Evolutionary conservation across 345 rosid species (phyloP), one percentile per base, ranked within the genome.

Genomic region (Litchi chinensis): DNA sequence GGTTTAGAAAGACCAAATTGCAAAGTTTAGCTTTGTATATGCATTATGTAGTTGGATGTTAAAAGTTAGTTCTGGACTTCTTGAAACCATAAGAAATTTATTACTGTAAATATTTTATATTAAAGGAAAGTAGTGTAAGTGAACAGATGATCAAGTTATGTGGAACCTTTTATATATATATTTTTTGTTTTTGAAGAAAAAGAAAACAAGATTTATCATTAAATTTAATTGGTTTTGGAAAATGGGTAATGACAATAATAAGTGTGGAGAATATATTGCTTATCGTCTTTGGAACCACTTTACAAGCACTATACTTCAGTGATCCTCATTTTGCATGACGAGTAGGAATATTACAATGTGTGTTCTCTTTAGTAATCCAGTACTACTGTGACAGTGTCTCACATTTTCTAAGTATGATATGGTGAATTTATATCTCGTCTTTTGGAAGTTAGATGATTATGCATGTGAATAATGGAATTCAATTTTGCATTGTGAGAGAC

Each of bases 351-450:
- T 22, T 19, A 13, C 12, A 10, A 40, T 28, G 43, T 28, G 43
- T 26, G 70, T 26, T 64, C 59, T 63, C 2, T 10, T 44, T 46
- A 19, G 24, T 46, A 65, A 75, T 18, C 12, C 41, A 8, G 1
- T 65, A 15, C 19, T 32, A 39, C n/a, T 37, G 37, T 32, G 37
- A 32, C 37, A 32, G 2, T 2, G 16, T 15, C 43, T 0, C n/a
- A 65, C 69, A 65, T 37, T 28, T 63, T 32, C 41, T 74, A 22
- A 26, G 24, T 37, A 28, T 63, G 57, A 48, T 48, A n/a, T 75
- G n/a, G 8, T 46, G 77, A 41, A 32, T 2, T 32, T 9, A 4
- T 64, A 12, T 44, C 10, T 63, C 60, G 70, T 41, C 5, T 44
- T 18, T 44, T 64, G 41, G 70, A 63, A 41, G 37, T 60, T 62